Conservation (phyloP, 352 stramenopile genomes). For the Aphanomyces cochlioides region DNA sequence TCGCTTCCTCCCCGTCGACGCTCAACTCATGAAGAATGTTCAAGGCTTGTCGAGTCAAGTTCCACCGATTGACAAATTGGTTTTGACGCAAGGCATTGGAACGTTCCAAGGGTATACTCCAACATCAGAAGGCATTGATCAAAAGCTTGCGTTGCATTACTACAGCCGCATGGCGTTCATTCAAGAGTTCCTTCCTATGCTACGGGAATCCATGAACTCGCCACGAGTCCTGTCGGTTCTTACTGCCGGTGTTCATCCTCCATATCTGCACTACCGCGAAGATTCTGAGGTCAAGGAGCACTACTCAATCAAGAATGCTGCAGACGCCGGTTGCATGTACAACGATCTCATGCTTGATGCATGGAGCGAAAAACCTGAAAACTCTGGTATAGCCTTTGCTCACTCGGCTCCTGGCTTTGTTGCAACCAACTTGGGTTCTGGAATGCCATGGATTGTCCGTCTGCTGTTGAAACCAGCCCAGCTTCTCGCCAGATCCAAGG, state of each 20-base stretch:
- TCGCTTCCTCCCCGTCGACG: slow-evolving; percentile 15
- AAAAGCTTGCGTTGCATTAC: slow-evolving; percentile 55
- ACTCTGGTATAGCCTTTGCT: slow-evolving; percentile 39
- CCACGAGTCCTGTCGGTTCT: slow-evolving; percentile 42
- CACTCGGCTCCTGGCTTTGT: slow-evolving; percentile 52
- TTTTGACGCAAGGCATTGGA: slow-evolving; percentile 60
- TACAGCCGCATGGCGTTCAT: slow-evolving; percentile 44
- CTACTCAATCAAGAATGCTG: slow-evolving; percentile 49
- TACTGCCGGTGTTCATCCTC: slow-evolving; percentile 39
- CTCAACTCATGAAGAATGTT: slow-evolving; percentile 5
- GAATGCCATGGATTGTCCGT: slow-evolving; percentile 40
- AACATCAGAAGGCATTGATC: slow-evolving; percentile 48
- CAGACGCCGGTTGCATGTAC: slow-evolving; percentile 51
- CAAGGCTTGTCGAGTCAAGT: slow-evolving; percentile 4
- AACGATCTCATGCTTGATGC: slow-evolving; percentile 49
- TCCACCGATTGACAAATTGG: slow-evolving; percentile 38
- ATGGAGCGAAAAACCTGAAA: slow-evolving; percentile 28
- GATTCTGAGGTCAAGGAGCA: slow-evolving; percentile 41
- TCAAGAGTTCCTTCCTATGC: slow-evolving; percentile 33
- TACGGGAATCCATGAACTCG: slow-evolving; percentile 30
- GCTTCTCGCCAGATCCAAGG: slow-evolving; percentile 9
- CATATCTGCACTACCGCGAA: slow-evolving; percentile 37
- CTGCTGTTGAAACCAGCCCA: slow-evolving; percentile 36
- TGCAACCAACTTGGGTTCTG: slow-evolving; percentile 50
- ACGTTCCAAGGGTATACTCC: slow-evolving; percentile 46